Conservation (phyloP, 306 rosid species). For the Neltuma alba region DNA sequence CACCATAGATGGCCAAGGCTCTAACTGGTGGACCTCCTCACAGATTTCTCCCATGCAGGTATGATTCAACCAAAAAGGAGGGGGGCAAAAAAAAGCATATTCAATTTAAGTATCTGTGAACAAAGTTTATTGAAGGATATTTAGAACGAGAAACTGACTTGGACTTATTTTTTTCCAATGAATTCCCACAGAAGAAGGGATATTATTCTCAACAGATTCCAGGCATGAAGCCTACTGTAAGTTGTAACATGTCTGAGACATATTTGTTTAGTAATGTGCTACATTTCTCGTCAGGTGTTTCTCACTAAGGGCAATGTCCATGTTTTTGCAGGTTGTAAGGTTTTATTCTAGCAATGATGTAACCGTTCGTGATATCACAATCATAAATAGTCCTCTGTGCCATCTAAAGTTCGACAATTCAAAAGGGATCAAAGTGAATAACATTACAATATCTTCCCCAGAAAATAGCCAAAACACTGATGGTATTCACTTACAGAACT, state of each 20-base stretch:
- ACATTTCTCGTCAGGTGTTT: neutral
- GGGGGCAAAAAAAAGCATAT: neutral
- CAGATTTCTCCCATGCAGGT: constrained; percentile 48
- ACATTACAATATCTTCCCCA: constrained; percentile 80
- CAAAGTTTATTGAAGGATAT: constrained; percentile 1
- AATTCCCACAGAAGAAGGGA: constrained; percentile 52
- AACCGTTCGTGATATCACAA: constrained; percentile 64
- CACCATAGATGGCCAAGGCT: constrained; percentile 83
- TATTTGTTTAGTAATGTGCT: neutral
- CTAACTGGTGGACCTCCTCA: constrained; percentile 69
- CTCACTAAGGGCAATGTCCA: constrained; percentile 1
- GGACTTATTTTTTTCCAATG: neutral
- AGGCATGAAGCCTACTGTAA: constrained; percentile 77
- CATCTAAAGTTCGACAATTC: constrained; percentile 92
- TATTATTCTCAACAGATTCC: constrained; percentile 48
- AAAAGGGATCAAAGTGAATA: constrained; percentile 55
- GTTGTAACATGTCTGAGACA: neutral
- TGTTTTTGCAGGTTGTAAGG: constrained; percentile 71
- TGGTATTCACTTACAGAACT: constrained; percentile 93
- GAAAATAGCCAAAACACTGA: constrained; percentile 89
- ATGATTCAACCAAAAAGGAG: neutral
- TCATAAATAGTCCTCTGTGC: constrained; percentile 84
- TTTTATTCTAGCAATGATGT: constrained; percentile 70
- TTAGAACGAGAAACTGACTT: constrained; percentile 19
- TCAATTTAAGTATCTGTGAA: neutral